Evolutionary conservation across 1,139 yeast genomes (phyloP), one percentile per base, ranked within the genome.

Genomic region (Blastobotrys niveus): DNA sequence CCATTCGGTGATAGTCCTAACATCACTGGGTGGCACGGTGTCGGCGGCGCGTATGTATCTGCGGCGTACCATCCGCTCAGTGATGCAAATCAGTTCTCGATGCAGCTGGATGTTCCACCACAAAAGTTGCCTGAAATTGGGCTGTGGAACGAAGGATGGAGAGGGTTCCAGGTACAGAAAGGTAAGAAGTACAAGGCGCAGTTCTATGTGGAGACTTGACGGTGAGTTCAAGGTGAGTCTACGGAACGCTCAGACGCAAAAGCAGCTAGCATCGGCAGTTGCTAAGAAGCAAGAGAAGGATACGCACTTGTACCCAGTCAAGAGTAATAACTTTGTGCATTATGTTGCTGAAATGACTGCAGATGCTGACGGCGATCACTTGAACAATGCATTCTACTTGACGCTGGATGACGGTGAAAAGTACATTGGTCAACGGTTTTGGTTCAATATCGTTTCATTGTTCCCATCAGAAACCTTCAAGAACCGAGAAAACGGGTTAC

Each of bases 131-230:
- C 40, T 2, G 40, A 38, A 29, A 27, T 38, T 18, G 47, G 47
- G 1, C 15, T 43, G 20, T 39, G 35, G 20, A 43, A 43, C 26
- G 40, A 34, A 24, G 47, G 47, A 1, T 43, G 33, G 34, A 20
- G 22, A 19, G 47, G 47, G 1, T 39, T 43, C 26, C 30, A 39
- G 21, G 43, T 43, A 15, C 12, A 43, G 18, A 43, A 43, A 24
- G 47, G 47, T 2, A 18, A 20, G 12, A 43, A 39, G 32, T 43
- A 43, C 24, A 43, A 18, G 14, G 47, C 43, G 7, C 38, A 40
- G 20, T 43, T 43, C 40, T 43, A 43, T 15, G 47, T 37, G 19
- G 34, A 43, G 35, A 34, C 43, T 38, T 38, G 43, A 41, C 12
- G 38, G 40, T 12, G 25, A 39, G 10, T 43, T 43, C 22, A 38